Evolutionary conservation across 208 protist genomes (phyloP).

Genomic region (Strigomonas oncopelti): DNA sequence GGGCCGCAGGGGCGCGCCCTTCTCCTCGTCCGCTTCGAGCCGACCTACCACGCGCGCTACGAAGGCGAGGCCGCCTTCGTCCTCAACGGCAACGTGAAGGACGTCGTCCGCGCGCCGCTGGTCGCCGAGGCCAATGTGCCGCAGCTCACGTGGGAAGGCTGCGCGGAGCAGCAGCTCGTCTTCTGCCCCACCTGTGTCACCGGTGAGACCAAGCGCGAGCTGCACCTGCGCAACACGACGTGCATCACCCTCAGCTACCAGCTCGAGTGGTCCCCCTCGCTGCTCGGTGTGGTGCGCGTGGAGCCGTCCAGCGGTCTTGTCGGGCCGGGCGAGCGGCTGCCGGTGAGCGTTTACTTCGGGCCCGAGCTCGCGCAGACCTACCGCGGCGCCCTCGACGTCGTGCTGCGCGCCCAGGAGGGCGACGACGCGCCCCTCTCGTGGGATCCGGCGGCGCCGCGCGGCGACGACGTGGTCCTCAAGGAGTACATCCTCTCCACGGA

Average conservation of each 20-base stretch:
- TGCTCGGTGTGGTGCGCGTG: slow-evolving; percentile 49
- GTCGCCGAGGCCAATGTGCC: slow-evolving; percentile 55
- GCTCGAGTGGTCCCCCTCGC: slow-evolving; percentile 36
- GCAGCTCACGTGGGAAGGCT: slow-evolving; percentile 23
- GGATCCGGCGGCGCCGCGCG: neutral
- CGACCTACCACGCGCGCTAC: slow-evolving; percentile 39
- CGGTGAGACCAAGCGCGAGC: slow-evolving; percentile 32
- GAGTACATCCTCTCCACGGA: slow-evolving; percentile 32
- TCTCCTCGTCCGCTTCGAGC: slow-evolving; percentile 62
- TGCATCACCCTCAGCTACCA: slow-evolving; percentile 65
- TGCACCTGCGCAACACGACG: slow-evolving; percentile 76
- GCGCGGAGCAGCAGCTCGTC: slow-evolving; percentile 19
- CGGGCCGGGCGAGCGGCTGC: slow-evolving; percentile 32
- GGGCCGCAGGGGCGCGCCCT: slow-evolving; percentile 35
- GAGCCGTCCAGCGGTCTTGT: slow-evolving; percentile 63
- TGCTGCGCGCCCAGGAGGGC: slow-evolving; percentile 30
- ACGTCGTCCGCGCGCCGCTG: slow-evolving; percentile 40
- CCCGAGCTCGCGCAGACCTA: slow-evolving; percentile 50
- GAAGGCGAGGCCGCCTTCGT: slow-evolving; percentile 35
- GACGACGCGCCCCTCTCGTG: neutral
- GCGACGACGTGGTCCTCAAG: slow-evolving; percentile 2
- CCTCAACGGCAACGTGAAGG: slow-evolving; percentile 34
- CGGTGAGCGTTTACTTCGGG: slow-evolving; percentile 51
- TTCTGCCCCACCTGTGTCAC: slow-evolving; percentile 81
- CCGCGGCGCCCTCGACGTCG: slow-evolving; percentile 48